Evolutionary conservation across 768 basidiomycete genomes (phyloP), one percentile per base, ranked within the genome.

Genomic region (Kwoniella heveanensis): DNA sequence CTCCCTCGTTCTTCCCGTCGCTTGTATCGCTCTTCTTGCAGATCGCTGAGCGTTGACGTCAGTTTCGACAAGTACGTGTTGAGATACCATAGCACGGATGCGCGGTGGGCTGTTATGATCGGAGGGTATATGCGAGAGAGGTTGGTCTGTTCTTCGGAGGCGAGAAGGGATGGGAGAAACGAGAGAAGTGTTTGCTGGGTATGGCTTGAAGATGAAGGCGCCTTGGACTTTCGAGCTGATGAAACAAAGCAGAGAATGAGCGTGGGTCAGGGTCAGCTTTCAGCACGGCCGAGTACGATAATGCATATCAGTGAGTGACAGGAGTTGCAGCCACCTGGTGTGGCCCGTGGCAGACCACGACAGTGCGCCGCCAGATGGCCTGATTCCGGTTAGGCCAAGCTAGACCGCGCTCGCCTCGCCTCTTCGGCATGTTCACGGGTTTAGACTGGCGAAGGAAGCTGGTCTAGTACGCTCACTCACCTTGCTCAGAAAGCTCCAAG

Each of bases 1-100:
- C 85, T 85, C 13, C 88, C 86, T 64, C 91, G 84, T 77, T 98
- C 96, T 62, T 89, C 80, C 73, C 95, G 90, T 4, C 95, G 86
- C 77, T 88, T 88, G 58, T 93, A 85, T 53, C 96, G 88, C 78
- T 95, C 92, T 79, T 97, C 95, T 80, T 99, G 96, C 83, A 97
- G 85, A 68, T 90, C 88, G 69, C 88, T 88, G 69, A 95, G 88
- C 17, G 77, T 83, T 72, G 91, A 87, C 69, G 90, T 89, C 25
- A 88, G 86, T 66, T 90, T 86, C 0, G 92, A 85, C 37, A 99
- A 84, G 39, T 89, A 86, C 54, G 89, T 85, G 75, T 85, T 89
- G 60, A 99, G 86, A 80, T 88, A 94, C 89, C 92, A 93, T 13
- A 91, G 90, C 68, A 99, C 86, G 72, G 89, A 86, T n/a, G 91